A percentile compares a stretch with the other conserved stretches of the same genome.
Evolutionary conservation across 208 protist species (phyloP).

Genomic region (Leishmania gerbilli): DNA sequence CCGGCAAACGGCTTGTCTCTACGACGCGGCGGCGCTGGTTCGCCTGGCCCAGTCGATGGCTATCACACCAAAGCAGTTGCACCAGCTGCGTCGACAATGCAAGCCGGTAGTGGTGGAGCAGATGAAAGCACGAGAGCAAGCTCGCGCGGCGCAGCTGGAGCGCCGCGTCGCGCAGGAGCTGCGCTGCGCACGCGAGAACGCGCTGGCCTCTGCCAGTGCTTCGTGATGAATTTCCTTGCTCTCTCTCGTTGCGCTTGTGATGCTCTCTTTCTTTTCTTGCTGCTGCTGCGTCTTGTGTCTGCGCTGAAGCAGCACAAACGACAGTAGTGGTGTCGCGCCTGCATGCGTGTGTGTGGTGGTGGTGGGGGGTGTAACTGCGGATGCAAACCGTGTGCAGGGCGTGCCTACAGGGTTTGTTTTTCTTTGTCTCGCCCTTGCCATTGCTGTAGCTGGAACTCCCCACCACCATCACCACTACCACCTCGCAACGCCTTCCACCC

Average conservation of each 20-base stretch:
- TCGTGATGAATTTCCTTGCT: background rate
- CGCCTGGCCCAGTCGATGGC: constrained; percentile 21
- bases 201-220: background rate
- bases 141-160: constrained; percentile 18
- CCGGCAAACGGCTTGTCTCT: constrained; percentile 30
- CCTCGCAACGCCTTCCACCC: background rate
- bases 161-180: constrained; percentile 32
- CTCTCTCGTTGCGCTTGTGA: background rate
- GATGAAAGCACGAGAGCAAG: constrained; percentile 24
- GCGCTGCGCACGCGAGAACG: background rate
- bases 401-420: background rate
- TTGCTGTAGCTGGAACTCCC: background rate
- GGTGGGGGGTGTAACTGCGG: too few relatives aligned
- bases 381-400: background rate
- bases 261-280: background rate
- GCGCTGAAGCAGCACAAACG: background rate
- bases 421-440: background rate
- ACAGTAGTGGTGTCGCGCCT: background rate
- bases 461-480: too few relatives aligned
- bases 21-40: constrained; percentile 44
- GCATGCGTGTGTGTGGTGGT: background rate
- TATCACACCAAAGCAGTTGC: constrained; percentile 36
- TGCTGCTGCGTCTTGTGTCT: background rate
- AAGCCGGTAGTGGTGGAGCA: constrained; percentile 30
- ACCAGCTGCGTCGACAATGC: constrained; percentile 38